Percentiles rank a stretch among this genome's conserved stretches.
Conservation (phyloP, 768 basidiomycete genomes). For the Glaciozyma antarctica region DNA sequence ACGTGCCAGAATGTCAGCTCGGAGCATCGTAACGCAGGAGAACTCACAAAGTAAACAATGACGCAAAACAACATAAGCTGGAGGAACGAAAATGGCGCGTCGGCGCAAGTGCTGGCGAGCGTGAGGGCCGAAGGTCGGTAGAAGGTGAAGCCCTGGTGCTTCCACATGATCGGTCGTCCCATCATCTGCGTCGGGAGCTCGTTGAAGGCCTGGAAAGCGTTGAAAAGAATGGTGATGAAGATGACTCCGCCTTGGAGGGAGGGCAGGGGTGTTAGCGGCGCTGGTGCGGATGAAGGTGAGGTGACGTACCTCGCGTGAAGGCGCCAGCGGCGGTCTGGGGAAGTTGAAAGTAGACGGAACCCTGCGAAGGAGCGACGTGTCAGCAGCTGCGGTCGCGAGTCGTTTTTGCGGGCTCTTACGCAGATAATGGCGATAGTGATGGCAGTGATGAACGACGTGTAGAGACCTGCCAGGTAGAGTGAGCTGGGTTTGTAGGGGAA, state of each 20-base stretch:
- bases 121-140: conserved; percentile 43
- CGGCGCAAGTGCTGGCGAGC: conserved; percentile 41
- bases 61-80: conserved; percentile 17
- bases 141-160: conserved; percentile 42
- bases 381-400: too few species aligned
- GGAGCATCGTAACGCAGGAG: too few species aligned
- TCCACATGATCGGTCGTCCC: conserved; percentile 40
- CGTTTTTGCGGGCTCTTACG: too few species aligned
- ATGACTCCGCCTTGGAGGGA: too few species aligned
- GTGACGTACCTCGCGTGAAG: conserved; percentile 43
- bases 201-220: conserved; percentile 50
- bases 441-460: conserved; percentile 1
- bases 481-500: too few species aligned
- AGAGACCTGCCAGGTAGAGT: conserved; percentile 36
- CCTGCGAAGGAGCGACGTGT: background rate
- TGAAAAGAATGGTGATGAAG: conserved; percentile 30
- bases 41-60: conserved; percentile 24
- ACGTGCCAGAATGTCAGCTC: too few species aligned
- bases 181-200: conserved; percentile 51
- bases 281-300: background rate
- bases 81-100: conserved; percentile 39
- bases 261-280: background rate
- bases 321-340: conserved; percentile 66
- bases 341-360: conserved; percentile 52
- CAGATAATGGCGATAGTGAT: conserved; percentile 15